Base-by-base conservation (phyloP, 805 yeast species). In the Naumovozyma baii region DNA sequence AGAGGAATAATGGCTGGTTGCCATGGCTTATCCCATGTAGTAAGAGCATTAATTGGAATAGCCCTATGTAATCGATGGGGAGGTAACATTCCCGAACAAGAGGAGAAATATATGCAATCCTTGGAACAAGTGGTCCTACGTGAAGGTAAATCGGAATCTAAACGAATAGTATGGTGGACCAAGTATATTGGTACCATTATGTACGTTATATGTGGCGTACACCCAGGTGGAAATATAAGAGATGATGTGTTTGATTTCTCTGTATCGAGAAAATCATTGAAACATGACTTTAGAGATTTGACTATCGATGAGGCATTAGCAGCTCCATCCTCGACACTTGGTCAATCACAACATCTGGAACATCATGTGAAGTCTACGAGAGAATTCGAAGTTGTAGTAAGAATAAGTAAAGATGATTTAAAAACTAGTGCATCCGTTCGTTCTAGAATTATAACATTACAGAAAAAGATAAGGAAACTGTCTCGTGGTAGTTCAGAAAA, bases 51-150 rank as follows among this genome's bases (percentile, higher is more conserved):
- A 36, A 70, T 81, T 10, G 90, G 90, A 0, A 70, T 82, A 22
- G 83, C 86, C 2, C 63, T 82, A 18, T 78, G 86, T 61, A 84
- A 80, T 49, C 66, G 92, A 47, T 83, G 90, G 90, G 90, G 90
- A 28, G 85, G 83, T 3, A 86, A 80, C 45, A 63, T 81, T 12
- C 82, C 85, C 13, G 75, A 72, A 31, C 60, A 64, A 34, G 79
- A 76, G 45, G 72, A 67, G 39, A 56, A 46, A 16, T 71, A 66
- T 49, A 72, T 72, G 47, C 56, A 65, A 9, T 62, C 64, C 5
- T 54, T 76, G 29, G 77, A 74, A 47, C 69, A 64, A 35, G 50
- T 73, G 29, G 78, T 75, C 4, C 53, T 71, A 39, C 67, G 73
- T 37, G 68, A 64, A 34, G 70, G 71, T 3, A 60, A 59, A 35